Evolutionary conservation across 176 grass and related monocot genomes (phyloP).

Genomic region (Carex pumila): DNA sequence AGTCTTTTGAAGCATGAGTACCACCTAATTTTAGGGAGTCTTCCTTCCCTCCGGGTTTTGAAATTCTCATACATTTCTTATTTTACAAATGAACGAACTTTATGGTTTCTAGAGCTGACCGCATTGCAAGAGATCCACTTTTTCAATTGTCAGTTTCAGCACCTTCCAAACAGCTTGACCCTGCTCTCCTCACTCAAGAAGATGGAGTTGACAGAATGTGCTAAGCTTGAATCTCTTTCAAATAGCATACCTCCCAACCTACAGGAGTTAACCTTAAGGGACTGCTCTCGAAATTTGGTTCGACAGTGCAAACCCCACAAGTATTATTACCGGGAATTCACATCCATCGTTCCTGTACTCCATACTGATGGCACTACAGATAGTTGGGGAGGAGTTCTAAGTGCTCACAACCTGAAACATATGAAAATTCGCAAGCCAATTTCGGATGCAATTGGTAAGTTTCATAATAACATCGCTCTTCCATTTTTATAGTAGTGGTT

Average conservation of each 20-base stretch:
- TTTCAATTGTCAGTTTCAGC: neutral
- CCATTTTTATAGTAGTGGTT: too few relatives aligned
- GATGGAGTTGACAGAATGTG: neutral
- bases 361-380: neutral
- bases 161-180: neutral
- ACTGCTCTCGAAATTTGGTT: neutral
- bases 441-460: too few relatives aligned
- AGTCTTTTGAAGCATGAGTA: neutral
- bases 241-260: neutral
- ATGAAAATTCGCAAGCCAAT: too few relatives aligned
- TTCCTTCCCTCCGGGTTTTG: neutral
- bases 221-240: neutral
- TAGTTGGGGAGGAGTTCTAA: neutral
- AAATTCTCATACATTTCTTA: neutral
- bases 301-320: neutral
- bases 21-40: neutral
- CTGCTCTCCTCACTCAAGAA: neutral
- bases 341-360: neutral
- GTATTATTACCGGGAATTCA: neutral
- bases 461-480: too few relatives aligned
- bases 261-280: neutral
- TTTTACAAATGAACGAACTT: neutral
- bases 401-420: fast-evolving
- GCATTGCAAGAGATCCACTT: neutral
- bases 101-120: neutral